Evolutionary conservation across 495 filamentous ascomycete species (phyloP).

Genomic region (Niebla homalea): DNA sequence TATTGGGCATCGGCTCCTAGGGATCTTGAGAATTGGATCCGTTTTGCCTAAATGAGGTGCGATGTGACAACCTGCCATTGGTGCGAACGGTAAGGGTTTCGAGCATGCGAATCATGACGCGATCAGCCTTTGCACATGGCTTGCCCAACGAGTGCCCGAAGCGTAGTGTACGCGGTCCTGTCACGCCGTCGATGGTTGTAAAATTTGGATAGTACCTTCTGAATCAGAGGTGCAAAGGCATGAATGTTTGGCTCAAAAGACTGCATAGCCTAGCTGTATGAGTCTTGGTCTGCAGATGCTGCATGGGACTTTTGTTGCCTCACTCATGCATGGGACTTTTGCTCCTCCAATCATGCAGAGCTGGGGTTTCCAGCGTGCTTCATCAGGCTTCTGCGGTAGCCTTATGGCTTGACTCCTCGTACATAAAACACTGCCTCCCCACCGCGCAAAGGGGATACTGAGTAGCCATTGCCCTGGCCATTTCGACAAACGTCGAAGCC

Average conservation of each 20-base stretch:
- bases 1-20: too few relatives aligned
- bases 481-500: neutral
- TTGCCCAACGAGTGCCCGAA: too few relatives aligned
- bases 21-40: too few relatives aligned
- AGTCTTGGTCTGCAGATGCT: neutral
- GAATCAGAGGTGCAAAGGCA: neutral
- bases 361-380: neutral
- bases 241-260: constrained; percentile 1
- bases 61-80: too few relatives aligned
- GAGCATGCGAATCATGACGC: too few relatives aligned
- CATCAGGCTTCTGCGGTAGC: neutral
- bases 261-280: neutral
- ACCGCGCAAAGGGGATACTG: too few relatives aligned
- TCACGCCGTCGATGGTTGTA: too few relatives aligned
- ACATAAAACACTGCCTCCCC: neutral
- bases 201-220: too few relatives aligned
- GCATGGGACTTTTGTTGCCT: constrained; percentile 2
- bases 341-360: neutral
- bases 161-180: too few relatives aligned
- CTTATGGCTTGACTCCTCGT: neutral
- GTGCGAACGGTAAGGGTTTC: too few relatives aligned
- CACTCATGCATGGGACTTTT: constrained; percentile 1
- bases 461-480: neutral
- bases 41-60: too few relatives aligned
- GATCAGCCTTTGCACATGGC: too few relatives aligned